A percentile compares a stretch with the other conserved stretches of the same genome.
Conservation (phyloP, 257 asterid species). For the Fraxinus excelsior region DNA sequence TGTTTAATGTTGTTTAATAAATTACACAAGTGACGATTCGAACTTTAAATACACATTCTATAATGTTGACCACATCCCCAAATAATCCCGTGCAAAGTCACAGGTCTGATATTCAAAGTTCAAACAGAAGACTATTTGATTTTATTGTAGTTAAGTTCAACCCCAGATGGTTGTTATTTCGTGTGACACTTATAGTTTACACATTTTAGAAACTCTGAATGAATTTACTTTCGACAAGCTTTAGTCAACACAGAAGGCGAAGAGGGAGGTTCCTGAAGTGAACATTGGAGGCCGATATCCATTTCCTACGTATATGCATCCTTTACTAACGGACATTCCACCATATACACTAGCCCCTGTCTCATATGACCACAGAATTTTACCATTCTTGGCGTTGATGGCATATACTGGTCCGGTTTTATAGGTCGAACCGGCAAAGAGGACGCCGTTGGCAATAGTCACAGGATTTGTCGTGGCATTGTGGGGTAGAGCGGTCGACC, state of each 20-base stretch:
- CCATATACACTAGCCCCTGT: conserved; percentile 51
- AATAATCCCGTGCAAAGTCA: no score
- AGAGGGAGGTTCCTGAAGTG: conserved; percentile 49
- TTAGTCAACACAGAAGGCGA: conserved; percentile 45
- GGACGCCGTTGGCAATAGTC: conserved; percentile 45
- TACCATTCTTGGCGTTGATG: conserved; percentile 36
- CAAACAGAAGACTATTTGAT: no score
- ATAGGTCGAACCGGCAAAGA: conserved; percentile 48
- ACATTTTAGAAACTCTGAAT: not conserved
- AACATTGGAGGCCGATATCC: conserved; percentile 33
- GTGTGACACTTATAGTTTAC: not conserved
- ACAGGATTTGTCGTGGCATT: conserved; percentile 45
- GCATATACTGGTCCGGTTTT: conserved; percentile 48
- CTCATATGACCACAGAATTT: conserved; percentile 50
- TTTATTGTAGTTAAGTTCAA: no score
- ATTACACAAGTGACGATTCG: no score
- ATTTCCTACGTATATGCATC: conserved; percentile 52
- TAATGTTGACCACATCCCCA: no score
- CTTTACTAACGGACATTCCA: conserved; percentile 55
- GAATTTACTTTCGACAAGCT: conserved; percentile 1
- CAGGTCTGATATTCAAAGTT: no score
- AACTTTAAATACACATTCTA: no score
- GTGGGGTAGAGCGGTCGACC: conserved; percentile 60
- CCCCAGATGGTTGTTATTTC: not conserved
- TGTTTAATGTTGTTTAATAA: no score